Percentiles rank a stretch among this genome's conserved stretches.
Conservation (phyloP, 768 basidiomycete species). For the Leccinum ochraceum region DNA sequence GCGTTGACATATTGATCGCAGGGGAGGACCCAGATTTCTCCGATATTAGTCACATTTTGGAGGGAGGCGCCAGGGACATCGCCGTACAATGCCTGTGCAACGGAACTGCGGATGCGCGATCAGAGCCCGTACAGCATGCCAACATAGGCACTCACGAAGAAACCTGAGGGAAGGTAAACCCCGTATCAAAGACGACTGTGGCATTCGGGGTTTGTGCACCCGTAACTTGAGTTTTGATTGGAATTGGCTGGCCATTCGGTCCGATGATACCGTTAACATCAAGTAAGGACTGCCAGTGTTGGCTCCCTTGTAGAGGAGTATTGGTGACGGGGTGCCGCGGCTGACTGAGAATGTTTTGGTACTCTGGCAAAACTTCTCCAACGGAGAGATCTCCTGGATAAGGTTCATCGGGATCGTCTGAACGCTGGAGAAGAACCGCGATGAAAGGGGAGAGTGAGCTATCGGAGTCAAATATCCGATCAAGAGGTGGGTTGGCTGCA, state of each 20-base stretch:
- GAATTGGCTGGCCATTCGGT: constrained; percentile 54
- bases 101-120: constrained; percentile 34
- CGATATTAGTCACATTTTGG: constrained; percentile 38
- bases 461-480: constrained; percentile 66
- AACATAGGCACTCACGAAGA: constrained; percentile 39
- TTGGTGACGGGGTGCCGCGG: constrained; percentile 51
- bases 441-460: constrained; percentile 58
- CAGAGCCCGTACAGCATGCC: constrained; percentile 16
- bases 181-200: constrained; percentile 68
- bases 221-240: constrained; percentile 46
- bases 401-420: constrained; percentile 49
- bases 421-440: constrained; percentile 63
- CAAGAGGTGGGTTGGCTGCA: constrained; percentile 54
- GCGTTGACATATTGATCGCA: constrained; percentile 65
- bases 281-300: constrained; percentile 67
- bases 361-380: constrained; percentile 55
- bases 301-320: constrained; percentile 40
- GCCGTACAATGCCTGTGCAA: constrained; percentile 64
- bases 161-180: constrained; percentile 67
- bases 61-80: constrained; percentile 54
- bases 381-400: constrained; percentile 65
- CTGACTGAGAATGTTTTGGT: constrained; percentile 48
- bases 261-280: constrained; percentile 65
- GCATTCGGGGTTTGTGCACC: constrained; percentile 45
- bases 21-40: constrained; percentile 60